A percentile compares a stretch with the other conserved stretches of the same genome.
Conservation (phyloP, 2,329 filamentous ascomycete genomes). For the Calonectria hongkongensis region DNA sequence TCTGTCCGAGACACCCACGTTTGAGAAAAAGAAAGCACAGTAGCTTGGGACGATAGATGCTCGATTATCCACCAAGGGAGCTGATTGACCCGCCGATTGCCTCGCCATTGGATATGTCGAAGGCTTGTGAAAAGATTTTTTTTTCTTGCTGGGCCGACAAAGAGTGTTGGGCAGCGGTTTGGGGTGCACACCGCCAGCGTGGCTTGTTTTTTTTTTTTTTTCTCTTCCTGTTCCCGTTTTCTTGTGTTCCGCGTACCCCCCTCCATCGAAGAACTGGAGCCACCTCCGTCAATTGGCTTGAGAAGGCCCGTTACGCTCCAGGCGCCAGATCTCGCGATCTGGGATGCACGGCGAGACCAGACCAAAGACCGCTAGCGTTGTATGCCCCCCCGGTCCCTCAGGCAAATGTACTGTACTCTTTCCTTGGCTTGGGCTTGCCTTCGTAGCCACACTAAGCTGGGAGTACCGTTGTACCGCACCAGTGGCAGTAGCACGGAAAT, state of each 20-base stretch:
- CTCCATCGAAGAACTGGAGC: conserved; percentile 21
- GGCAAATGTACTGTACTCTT: conserved; percentile 11
- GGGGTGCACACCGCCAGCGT: conserved; percentile 37
- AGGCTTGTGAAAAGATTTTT: conserved; percentile 29
- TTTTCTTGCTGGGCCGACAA: conserved; percentile 18
- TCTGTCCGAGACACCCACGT: conserved; percentile 30
- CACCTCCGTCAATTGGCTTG: conserved; percentile 22
- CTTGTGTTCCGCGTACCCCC: conserved; percentile 13
- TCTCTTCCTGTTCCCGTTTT: background rate
- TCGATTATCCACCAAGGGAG: conserved; percentile 10
- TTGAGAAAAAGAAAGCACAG: conserved; percentile 6
- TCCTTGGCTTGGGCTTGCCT: conserved; percentile 11
- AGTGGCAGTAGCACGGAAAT: conserved; percentile 36
- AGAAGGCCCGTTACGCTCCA: conserved; percentile 38
- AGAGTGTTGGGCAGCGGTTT: conserved; percentile 26
- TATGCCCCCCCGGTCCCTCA: conserved; percentile 4
- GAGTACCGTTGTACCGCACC: conserved; percentile 12
- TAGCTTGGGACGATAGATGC: background rate
- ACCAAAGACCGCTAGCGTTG: conserved; percentile 43
- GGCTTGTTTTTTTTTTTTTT: conserved; percentile 37
- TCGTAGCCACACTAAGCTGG: conserved; percentile 2
- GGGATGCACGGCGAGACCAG: conserved; percentile 46
- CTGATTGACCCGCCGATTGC: conserved; percentile 1
- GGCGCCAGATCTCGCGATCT: conserved; percentile 53
- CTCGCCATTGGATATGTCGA: conserved; percentile 13